A percentile compares a stretch with the other conserved stretches of the same genome.
Evolutionary conservation across 23 red algal genomes (phyloP).

Genomic region (Pyropia haitanensis): DNA sequence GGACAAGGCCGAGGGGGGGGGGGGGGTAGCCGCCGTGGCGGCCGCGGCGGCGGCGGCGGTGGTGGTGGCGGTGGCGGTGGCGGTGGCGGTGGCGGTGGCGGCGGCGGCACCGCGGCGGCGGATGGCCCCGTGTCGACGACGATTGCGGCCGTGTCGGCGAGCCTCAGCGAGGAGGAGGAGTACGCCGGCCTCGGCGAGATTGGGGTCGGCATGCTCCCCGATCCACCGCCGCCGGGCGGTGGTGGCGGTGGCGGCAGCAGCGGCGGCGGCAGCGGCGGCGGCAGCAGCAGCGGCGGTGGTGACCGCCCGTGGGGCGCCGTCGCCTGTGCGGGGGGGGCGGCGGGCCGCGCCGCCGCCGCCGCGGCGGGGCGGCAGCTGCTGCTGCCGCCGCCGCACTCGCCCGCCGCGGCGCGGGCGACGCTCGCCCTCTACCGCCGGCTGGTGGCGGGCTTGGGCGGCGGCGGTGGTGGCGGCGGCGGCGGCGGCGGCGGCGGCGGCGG

Average conservation of each 20-base stretch:
- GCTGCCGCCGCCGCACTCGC: slow-evolving; percentile 5
- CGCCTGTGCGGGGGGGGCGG: background rate
- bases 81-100: background rate
- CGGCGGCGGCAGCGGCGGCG: background rate
- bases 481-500: no score
- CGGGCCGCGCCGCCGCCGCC: slow-evolving; percentile 1
- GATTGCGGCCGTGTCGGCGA: background rate
- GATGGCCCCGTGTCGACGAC: background rate
- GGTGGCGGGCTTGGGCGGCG: background rate
- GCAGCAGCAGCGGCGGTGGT: background rate
- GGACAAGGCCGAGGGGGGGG: no score
- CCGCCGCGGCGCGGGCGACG: background rate
- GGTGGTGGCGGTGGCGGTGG: background rate
- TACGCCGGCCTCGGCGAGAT: background rate
- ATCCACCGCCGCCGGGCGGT: no score
- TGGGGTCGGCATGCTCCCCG: no score
- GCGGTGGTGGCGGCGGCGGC: no score
- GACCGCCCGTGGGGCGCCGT: background rate
- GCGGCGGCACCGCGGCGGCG: background rate
- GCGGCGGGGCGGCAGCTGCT: background rate
- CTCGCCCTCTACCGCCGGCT: background rate
- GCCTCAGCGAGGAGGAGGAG: background rate
- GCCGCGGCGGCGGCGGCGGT: no score
- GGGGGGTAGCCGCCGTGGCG: no score
- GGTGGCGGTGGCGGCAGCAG: background rate